Percentiles rank a stretch among this genome's conserved stretches.
These are phyloP conservation scores for Linum trigynum DNA, from an alignment of 345 rosid species.

Conservation along the genomic window DNA sequence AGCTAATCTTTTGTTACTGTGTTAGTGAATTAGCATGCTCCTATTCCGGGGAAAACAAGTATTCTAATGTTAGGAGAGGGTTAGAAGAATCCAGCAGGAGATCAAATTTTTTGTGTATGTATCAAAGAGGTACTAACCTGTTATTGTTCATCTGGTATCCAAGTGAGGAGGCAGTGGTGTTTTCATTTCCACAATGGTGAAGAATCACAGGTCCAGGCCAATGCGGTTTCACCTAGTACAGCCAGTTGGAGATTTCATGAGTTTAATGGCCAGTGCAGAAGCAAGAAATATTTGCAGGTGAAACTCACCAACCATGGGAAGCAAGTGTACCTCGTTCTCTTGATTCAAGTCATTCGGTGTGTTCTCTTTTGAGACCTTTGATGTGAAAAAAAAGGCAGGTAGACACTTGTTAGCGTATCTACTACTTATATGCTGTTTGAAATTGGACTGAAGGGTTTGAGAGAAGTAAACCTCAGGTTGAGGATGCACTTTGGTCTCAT, in stretches of 20 bases:
- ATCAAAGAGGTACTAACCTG: background rate
- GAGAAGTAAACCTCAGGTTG: conserved; percentile 20
- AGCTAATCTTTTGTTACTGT: no score
- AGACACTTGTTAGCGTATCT: background rate
- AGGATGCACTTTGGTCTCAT: conserved; percentile 16
- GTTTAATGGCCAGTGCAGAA: background rate
- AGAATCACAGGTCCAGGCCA: background rate
- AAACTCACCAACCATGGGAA: background rate
- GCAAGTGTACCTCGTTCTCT: conserved; percentile 25
- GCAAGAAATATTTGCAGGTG: background rate
- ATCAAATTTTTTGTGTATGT: no score
- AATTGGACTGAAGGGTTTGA: background rate
- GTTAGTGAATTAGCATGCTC: no score
- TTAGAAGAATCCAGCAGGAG: no score
- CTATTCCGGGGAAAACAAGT: no score
- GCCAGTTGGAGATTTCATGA: background rate
- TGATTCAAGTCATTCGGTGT: conserved; percentile 13
- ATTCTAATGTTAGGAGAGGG: no score
- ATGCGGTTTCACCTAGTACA: background rate
- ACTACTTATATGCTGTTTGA: no score
- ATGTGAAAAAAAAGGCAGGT: conserved; percentile 9
- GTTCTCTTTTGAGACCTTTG: conserved; percentile 37
- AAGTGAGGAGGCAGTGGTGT: background rate
- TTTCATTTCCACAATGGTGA: background rate
- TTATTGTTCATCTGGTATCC: background rate